These are phyloP conservation scores for Acanthamoeba triangularis DNA, from an alignment of 208 protist genomes.

Conservation along the genomic window DNA sequence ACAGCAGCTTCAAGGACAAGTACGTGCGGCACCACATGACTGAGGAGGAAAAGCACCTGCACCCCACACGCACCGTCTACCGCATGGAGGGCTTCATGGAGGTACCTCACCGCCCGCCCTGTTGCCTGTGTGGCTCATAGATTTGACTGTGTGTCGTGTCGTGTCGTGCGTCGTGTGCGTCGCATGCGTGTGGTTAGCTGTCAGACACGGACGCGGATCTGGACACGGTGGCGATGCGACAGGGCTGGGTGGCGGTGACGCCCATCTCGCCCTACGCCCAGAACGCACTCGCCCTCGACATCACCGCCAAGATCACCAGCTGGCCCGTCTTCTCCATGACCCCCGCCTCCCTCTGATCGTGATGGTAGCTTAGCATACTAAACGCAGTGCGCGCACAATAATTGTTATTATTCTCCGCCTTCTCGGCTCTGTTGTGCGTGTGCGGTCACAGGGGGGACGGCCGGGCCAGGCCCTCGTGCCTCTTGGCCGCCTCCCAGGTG, in stretches of 20 bases:
- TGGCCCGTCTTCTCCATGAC: background rate
- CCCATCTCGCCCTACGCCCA: slow-evolving; percentile 23
- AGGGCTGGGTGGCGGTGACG: slow-evolving; percentile 34
- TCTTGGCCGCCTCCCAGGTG: slow-evolving; percentile 79
- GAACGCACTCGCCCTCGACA: background rate
- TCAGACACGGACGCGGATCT: background rate
- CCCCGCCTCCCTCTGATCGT: background rate
- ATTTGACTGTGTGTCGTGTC: no score
- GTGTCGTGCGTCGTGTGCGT: no score
- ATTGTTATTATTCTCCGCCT: no score
- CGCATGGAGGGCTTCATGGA: background rate
- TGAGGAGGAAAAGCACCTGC: background rate
- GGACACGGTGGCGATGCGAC: slow-evolving; percentile 9
- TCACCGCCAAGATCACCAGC: background rate
- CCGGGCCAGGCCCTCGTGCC: background rate
- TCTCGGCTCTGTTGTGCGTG: no score
- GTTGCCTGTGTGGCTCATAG: no score
- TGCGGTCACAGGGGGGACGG: no score
- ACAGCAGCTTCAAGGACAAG: slow-evolving; percentile 36
- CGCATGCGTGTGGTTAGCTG: background rate
- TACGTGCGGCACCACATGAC: slow-evolving; percentile 35
- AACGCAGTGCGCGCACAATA: no score
- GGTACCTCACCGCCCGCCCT: no score
- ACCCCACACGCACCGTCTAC: background rate
- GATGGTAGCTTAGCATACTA: no score